Evolutionary conservation across 1,284 basidiomycete genomes (phyloP).

Genomic region (Thecaphora thlaspeos): DNA sequence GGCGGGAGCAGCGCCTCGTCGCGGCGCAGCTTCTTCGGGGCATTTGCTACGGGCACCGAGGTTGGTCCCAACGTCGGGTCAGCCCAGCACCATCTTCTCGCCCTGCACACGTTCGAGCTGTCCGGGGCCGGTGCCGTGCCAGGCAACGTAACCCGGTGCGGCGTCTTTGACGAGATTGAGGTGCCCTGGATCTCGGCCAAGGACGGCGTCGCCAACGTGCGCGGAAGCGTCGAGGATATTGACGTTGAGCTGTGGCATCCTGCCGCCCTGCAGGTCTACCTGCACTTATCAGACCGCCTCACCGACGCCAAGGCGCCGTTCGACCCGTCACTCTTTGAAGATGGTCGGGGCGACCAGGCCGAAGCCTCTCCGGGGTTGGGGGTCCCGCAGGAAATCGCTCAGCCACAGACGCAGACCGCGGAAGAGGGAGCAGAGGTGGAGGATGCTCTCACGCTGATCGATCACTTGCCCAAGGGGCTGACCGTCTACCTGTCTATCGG

Average conservation of each 20-base stretch:
- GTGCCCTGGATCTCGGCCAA: constrained; percentile 11
- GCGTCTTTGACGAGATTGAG: constrained; percentile 9
- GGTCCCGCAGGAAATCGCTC: background rate
- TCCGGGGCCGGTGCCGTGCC: constrained; percentile 19
- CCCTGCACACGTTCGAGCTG: constrained; percentile 35
- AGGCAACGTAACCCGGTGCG: constrained; percentile 4
- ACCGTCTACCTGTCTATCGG: constrained; percentile 43
- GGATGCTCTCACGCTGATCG: constrained; percentile 20
- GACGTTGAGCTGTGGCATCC: constrained; percentile 48
- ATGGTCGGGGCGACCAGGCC: background rate
- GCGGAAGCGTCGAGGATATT: constrained; percentile 37
- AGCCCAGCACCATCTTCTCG: constrained; percentile 38
- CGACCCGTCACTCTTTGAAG: background rate
- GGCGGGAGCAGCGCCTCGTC: constrained; percentile 6
- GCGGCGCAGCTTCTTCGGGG: constrained; percentile 4
- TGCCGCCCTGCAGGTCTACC: constrained; percentile 24
- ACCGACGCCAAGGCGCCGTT: constrained; percentile 1
- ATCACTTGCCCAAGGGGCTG: constrained; percentile 30
- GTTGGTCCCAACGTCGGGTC: constrained; percentile 8
- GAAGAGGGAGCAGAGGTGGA: background rate
- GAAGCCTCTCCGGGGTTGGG: too few species aligned
- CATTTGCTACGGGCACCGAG: too few species aligned
- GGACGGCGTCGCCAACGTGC: constrained; percentile 26
- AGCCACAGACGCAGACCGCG: too few species aligned
- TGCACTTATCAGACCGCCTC: constrained; percentile 13